Percentiles rank a stretch among this genome's conserved stretches.
These are phyloP conservation scores for Malus hybrid DNA, from an alignment of 331 rosid species.

Conservation along the genomic window DNA sequence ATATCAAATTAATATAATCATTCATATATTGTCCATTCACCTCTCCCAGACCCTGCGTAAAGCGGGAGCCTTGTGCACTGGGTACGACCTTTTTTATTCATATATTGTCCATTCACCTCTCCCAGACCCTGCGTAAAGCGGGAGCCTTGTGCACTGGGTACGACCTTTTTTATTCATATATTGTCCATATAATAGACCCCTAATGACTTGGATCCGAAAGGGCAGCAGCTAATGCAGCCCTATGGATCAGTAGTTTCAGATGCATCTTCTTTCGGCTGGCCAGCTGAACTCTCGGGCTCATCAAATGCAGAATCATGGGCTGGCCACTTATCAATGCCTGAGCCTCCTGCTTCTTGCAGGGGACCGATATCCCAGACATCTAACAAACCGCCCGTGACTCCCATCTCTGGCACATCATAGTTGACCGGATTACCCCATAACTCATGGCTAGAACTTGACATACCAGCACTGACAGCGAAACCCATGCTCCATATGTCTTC, in stretches of 20 bases:
- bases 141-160: too few species aligned
- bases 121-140: too few species aligned
- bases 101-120: slow-evolving; percentile 1
- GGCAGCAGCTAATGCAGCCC: slow-evolving; percentile 32
- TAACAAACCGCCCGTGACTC: slow-evolving; percentile 25
- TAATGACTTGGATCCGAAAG: slow-evolving; percentile 27
- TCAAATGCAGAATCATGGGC: slow-evolving; percentile 38
- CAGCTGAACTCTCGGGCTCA: slow-evolving; percentile 28
- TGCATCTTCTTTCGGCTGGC: background rate
- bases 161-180: background rate
- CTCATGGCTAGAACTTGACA: slow-evolving; percentile 38
- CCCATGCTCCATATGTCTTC: slow-evolving; percentile 59
- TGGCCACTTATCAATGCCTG: slow-evolving; percentile 40
- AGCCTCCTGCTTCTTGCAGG: slow-evolving; percentile 33
- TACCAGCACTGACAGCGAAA: slow-evolving; percentile 31
- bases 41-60: too few species aligned
- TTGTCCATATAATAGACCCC: slow-evolving; percentile 4
- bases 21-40: slow-evolving; percentile 3
- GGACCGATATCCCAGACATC: slow-evolving; percentile 62
- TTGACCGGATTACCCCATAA: slow-evolving; percentile 45
- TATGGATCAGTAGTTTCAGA: slow-evolving; percentile 24
- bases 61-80: too few species aligned
- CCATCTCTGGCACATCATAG: slow-evolving; percentile 44
- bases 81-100: too few species aligned
- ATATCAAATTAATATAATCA: slow-evolving; percentile 14